phyloP scores from a whole-genome alignment of 2,329 filamentous ascomycete species.

The Metarhizium anisopliae region DNA sequence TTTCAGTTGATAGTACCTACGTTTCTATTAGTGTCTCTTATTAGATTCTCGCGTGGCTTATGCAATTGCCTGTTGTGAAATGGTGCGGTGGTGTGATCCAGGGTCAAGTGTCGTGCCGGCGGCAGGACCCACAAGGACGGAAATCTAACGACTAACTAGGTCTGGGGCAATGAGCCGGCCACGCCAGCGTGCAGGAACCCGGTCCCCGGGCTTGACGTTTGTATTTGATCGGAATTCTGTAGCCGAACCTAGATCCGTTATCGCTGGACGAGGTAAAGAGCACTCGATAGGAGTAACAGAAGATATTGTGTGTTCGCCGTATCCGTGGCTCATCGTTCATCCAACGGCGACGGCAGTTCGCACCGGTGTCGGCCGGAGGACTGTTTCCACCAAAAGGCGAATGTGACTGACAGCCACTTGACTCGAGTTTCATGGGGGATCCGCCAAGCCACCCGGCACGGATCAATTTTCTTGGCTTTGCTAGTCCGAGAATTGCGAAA shows the following conservation, averaged over 20 bases:
- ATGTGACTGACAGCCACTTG: background rate
- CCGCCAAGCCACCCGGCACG: constrained; percentile 4
- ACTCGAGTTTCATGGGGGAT: constrained; percentile 1
- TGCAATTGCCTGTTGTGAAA: background rate
- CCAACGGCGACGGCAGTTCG: background rate
- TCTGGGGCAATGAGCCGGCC: background rate
- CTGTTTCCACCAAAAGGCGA: background rate
- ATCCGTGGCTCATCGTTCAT: background rate
- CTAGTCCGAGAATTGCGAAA: constrained; percentile 12
- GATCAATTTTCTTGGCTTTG: constrained; percentile 1
- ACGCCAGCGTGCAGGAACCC: background rate
- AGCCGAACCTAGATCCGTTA: background rate
- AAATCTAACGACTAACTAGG: constrained; percentile 1
- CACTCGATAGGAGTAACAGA: background rate
- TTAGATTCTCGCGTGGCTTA: too few species aligned
- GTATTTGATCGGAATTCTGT: background rate
- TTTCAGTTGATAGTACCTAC: too few species aligned
- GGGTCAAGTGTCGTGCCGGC: constrained; percentile 8
- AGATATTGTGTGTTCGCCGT: background rate
- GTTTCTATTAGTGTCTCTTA: too few species aligned
- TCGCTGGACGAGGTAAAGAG: background rate
- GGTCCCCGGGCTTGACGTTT: background rate
- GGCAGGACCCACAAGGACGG: constrained; percentile 1
- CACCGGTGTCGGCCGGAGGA: background rate
- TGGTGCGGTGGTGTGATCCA: constrained; percentile 10